These are phyloP conservation scores for Xylaria telfairii DNA, from an alignment of 495 filamentous ascomycete species.

Conservation along the genomic window DNA sequence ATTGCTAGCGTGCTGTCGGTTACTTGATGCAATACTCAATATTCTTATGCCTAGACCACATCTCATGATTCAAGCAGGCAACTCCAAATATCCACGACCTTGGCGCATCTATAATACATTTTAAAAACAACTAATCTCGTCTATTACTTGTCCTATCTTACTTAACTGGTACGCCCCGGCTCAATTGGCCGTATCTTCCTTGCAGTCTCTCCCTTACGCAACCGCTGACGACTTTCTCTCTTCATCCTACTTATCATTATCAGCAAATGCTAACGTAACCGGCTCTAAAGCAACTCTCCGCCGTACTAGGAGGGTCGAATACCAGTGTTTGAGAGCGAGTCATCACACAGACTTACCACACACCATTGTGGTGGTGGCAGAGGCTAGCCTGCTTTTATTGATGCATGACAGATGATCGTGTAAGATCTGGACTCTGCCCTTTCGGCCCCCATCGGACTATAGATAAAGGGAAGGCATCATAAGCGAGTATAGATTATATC, in stretches of 20 bases:
- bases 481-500: not conserved
- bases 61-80: slow-evolving; percentile 8
- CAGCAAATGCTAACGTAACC: slow-evolving; percentile 25
- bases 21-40: not conserved
- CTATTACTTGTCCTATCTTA: not conserved
- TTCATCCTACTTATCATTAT: not conserved
- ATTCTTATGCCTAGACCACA: not conserved
- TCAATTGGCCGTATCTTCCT: slow-evolving; percentile 10
- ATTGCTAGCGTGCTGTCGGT: not conserved
- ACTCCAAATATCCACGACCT: not conserved
- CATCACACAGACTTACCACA: slow-evolving; percentile 2
- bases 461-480: slow-evolving; percentile 13
- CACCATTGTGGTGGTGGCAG: slow-evolving; percentile 4
- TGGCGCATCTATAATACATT: not conserved
- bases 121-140: not conserved
- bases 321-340: slow-evolving; percentile 16
- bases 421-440: slow-evolving; percentile 21
- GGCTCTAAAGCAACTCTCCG: slow-evolving; percentile 5
- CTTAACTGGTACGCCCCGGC: not conserved
- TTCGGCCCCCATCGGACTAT: slow-evolving; percentile 11
- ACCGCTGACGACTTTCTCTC: not conserved
- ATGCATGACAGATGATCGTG: slow-evolving; percentile 28
- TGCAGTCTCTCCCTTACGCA: not conserved
- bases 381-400: slow-evolving; percentile 19
- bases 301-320: not conserved